These are phyloP conservation scores for Macrotyloma uniflorum DNA, from an alignment of 306 rosid genomes.

Conservation along the genomic window DNA sequence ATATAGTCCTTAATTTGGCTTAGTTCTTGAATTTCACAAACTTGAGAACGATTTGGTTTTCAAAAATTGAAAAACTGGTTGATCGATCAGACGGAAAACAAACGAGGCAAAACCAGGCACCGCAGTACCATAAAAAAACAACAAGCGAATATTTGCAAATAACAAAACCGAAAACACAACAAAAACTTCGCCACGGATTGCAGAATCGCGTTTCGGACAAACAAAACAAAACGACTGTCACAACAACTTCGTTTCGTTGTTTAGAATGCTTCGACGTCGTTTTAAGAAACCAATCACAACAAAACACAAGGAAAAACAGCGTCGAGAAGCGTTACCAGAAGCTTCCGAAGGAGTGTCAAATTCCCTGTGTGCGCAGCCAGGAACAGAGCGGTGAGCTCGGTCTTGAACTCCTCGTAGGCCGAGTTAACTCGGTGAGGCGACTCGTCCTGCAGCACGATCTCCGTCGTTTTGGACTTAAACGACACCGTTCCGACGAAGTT, in stretches of 20 bases:
- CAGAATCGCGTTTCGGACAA: constrained; percentile 1
- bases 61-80: neutral
- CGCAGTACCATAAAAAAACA: neutral
- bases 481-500: constrained; percentile 67
- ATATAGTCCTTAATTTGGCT: neutral
- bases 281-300: neutral
- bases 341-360: constrained; percentile 49
- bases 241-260: neutral
- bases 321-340: constrained; percentile 48
- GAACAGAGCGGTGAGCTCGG: constrained; percentile 70
- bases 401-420: constrained; percentile 63
- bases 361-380: constrained; percentile 67
- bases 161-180: neutral
- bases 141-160: neutral
- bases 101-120: neutral
- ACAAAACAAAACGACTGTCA: neutral
- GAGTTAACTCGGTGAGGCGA: constrained; percentile 54
- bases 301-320: neutral
- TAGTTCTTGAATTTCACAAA: neutral
- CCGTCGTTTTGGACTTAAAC: constrained; percentile 58
- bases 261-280: neutral
- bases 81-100: neutral
- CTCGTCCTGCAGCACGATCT: constrained; percentile 56
- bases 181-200: neutral
- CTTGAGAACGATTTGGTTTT: neutral